Evolutionary conservation across 2,329 filamentous ascomycete genomes (phyloP), one percentile per base, ranked within the genome.

Genomic region (Ophiocordyceps camponoti-leonardi): DNA sequence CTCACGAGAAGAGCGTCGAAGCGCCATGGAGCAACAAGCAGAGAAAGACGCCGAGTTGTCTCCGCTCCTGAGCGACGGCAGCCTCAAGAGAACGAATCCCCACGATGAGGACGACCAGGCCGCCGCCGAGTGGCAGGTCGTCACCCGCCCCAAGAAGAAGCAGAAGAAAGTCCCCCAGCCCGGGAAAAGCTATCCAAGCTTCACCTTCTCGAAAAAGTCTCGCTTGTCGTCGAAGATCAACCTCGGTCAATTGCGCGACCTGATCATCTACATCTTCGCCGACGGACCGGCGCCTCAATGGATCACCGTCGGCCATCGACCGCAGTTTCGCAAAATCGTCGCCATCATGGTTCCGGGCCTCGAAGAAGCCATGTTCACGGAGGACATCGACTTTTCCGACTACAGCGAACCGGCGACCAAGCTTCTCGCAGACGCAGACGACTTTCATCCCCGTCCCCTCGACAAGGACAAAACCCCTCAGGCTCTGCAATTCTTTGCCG

Each of bases 281-380:
- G 78, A 83, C 56, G 79, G 78, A 13, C 56, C 70, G 2, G 71
- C 74, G 2, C 79, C 79, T 14, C 74, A 79, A 53, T 83, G 79
- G 75, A 68, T 83, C 41, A 69, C 72, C 41, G 70, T 83, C 43
- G 67, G 67, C 48, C 72, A 83, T 54, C 70, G 79, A 42, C 72
- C 75, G 6, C 69, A 78, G 48, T 78, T 83, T 53, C 68, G 77
- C 50, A 93, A 92, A 64, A 82, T 93, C 28, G 88, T 96, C 28
- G 76, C 85, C 39, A 67, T 98, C 52, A 90, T 95, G 83, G 79
- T 95, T 12, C 92, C 92, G 12, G 92, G 92, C 0, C 66, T 98
- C 22, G 90, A 96, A 58, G 76, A 86, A 55, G 83, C 79, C 50
- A 92, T 96, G 83, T 94, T 96, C 64, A 77, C 83, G 59, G 71